Evolutionary conservation across 768 basidiomycete genomes (phyloP), one percentile per base, ranked within the genome.

Genomic region (Cyathus striatus): DNA sequence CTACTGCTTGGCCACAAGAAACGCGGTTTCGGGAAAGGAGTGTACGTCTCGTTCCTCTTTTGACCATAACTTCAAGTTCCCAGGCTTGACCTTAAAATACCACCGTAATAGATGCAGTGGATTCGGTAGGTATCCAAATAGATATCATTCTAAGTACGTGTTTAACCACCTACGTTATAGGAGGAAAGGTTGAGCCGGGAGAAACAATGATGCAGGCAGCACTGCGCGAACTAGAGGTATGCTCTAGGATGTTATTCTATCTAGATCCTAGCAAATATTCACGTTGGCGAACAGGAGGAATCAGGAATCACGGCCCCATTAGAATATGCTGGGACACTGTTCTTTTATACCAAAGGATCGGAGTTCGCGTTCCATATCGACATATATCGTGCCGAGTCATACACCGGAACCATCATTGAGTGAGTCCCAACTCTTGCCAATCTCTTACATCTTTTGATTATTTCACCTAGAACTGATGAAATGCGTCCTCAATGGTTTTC

Each of bases 401-500:
- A 81, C 51, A 60, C 60, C 2, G 89, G 88, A 1, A 60, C 57
- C 1, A 68, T 85, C 13, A 73, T 66, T 12, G 89, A 90, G 91
- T 90, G 62, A 48, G 78, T 64, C 14, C 37, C 37, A 33, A 17
- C 13, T 21, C 6, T 3, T 45, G 44, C 30, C 46, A 33, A 18
- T 35, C 20, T 37, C 3, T 6, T 37, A n/a, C 30, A 5, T 9
- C 6, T 46, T 9, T 21, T 20, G 26, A 6, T 22, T 34, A 18
- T 26, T 14, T 40, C 42, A 7, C 34, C 9, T 26, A 93, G 90
- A 52, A 80, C 86, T 0, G 90, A 93, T 23, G 91, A 94, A 57
- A 94, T 94, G 90, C 72, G 71, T 16, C 91, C 91, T 0, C 57
- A 79, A 53, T 94, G 90, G 90, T 91, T 89, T 56, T 62, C 72